Conservation (phyloP, 169 alveolate species). For the Toxoplasma gondii region DNA sequence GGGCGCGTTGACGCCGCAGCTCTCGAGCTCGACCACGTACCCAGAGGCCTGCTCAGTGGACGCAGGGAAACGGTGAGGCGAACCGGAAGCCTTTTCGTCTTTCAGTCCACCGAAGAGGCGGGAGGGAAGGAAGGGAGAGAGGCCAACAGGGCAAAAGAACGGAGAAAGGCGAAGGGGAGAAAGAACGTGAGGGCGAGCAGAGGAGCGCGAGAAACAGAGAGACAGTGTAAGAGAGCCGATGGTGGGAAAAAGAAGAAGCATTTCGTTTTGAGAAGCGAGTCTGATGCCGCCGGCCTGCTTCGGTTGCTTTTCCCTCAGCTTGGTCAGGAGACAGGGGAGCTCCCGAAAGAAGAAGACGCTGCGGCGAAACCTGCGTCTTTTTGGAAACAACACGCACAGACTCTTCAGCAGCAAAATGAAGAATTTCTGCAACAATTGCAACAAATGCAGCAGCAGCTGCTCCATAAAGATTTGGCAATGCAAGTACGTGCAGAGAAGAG, state of each 20-base stretch:
- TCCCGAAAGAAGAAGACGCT: background rate
- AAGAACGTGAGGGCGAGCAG: no score
- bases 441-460: conserved; percentile 37
- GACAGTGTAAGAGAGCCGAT: no score
- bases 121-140: background rate
- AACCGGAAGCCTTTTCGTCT: no score
- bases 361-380: background rate
- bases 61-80: background rate
- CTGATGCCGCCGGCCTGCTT: no score
- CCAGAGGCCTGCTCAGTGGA: conserved; percentile 5
- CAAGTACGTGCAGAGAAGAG: background rate
- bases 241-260: no score
- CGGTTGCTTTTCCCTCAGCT: no score
- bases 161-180: background rate
- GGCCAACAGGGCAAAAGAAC: background rate
- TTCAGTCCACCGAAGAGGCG: background rate
- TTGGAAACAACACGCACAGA: conserved; percentile 11
- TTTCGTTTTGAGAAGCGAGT: no score
- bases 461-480: conserved; percentile 19
- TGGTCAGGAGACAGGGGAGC: background rate
- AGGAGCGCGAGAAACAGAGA: no score
- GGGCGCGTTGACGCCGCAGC: conserved; percentile 15
- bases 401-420: conserved; percentile 9
- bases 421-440: background rate
- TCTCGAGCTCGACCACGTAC: background rate